Conservation (phyloP, 768 basidiomycete species). For the Baorangia bicolor region DNA sequence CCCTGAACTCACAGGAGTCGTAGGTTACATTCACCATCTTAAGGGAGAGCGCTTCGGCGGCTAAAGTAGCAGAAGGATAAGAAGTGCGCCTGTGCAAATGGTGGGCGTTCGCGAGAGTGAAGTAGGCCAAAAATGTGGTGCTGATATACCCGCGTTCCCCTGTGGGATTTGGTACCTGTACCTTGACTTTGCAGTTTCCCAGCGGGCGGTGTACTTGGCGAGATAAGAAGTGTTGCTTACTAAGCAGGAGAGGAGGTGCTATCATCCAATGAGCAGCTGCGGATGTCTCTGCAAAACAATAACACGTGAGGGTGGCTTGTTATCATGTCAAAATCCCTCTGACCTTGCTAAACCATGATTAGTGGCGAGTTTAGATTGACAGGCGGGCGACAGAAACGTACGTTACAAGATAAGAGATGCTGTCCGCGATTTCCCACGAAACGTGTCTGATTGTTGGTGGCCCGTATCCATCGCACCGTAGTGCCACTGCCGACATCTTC, state of each 20-base stretch:
- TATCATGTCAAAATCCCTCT: conserved; percentile 19
- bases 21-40: conserved; percentile 46
- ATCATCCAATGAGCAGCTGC: conserved; percentile 21
- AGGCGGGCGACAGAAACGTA: conserved; percentile 7
- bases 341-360: neutral
- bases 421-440: conserved; percentile 2
- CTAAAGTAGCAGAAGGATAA: neutral
- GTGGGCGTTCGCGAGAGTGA: conserved; percentile 2
- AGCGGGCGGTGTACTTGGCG: conserved; percentile 4
- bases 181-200: conserved; percentile 4
- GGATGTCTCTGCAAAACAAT: neutral
- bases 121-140: neutral
- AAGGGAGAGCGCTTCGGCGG: neutral
- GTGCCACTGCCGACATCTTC: neutral
- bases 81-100: neutral
- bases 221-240: conserved; percentile 22
- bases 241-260: conserved; percentile 18
- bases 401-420: conserved; percentile 14
- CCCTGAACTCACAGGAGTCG: conserved; percentile 35
- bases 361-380: conserved; percentile 3
- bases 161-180: conserved; percentile 25
- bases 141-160: conserved; percentile 19
- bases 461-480: too few species aligned
- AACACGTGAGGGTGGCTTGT: neutral
- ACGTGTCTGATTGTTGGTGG: too few species aligned